Evolutionary conservation across 2,329 filamentous ascomycete species (phyloP).

Genomic region (Penicillium sp.): DNA sequence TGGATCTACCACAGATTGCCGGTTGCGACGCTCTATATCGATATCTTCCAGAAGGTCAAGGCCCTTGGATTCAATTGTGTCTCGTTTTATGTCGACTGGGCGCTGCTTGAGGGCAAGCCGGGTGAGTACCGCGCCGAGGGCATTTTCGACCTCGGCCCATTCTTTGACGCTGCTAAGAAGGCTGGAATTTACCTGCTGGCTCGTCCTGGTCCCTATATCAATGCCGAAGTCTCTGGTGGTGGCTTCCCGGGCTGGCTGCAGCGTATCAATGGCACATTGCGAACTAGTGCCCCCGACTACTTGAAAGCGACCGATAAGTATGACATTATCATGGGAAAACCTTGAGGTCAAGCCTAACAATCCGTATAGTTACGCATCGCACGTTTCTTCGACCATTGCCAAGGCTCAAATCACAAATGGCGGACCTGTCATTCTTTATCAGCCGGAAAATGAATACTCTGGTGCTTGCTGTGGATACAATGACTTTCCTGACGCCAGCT

Average conservation of each 20-base stretch:
- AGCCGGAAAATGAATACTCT: slow-evolving; percentile 79
- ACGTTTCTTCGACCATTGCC: slow-evolving; percentile 63
- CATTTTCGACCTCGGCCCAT: slow-evolving; percentile 65
- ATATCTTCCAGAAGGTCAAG: slow-evolving; percentile 78
- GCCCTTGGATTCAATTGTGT: slow-evolving; percentile 73
- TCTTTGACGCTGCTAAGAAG: slow-evolving; percentile 68
- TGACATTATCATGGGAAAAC: background rate
- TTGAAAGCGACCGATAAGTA: slow-evolving; percentile 63
- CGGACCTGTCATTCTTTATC: slow-evolving; percentile 70
- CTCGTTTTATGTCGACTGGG: slow-evolving; percentile 77
- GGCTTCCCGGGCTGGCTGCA: slow-evolving; percentile 78
- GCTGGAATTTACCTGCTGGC: slow-evolving; percentile 74
- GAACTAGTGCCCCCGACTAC: slow-evolving; percentile 59
- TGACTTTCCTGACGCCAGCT: slow-evolving; percentile 61
- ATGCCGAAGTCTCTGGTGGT: slow-evolving; percentile 70
- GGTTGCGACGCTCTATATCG: slow-evolving; percentile 60
- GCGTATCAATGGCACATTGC: slow-evolving; percentile 58
- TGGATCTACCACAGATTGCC: slow-evolving; percentile 45
- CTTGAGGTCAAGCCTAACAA: slow-evolving; percentile 6
- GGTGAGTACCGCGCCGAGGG: slow-evolving; percentile 66
- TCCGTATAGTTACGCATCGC: slow-evolving; percentile 51
- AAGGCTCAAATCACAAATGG: slow-evolving; percentile 76
- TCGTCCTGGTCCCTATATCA: slow-evolving; percentile 68
- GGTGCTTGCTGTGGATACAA: slow-evolving; percentile 42
- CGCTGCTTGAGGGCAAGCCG: slow-evolving; percentile 65